Evolutionary conservation across 352 stramenopile genomes (phyloP).

Genomic region (Pythium chondricola): DNA sequence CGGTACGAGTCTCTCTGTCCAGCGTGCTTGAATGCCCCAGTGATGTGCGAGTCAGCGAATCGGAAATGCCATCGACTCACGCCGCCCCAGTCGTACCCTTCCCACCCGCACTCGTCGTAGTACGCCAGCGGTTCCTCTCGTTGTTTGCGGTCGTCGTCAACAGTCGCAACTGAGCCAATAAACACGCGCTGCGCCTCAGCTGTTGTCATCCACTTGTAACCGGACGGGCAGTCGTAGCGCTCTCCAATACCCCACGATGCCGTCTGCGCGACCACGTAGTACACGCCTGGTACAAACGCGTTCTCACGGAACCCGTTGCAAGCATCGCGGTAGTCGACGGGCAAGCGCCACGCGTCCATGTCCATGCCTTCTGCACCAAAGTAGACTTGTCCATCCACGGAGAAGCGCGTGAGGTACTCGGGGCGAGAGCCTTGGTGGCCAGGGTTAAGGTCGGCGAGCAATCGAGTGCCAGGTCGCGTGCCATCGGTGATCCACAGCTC

Average conservation of each 20-base stretch:
- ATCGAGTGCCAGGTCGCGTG: constrained; percentile 40
- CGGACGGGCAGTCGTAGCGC: constrained; percentile 82
- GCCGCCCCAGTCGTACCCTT: constrained; percentile 65
- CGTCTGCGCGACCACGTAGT: constrained; percentile 62
- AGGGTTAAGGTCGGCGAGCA: constrained; percentile 62
- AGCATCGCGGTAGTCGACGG: constrained; percentile 31
- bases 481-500: constrained; percentile 85
- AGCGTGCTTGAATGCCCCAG: constrained; percentile 81
- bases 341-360: constrained; percentile 43
- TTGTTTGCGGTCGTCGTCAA: constrained; percentile 21
- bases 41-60: constrained; percentile 78
- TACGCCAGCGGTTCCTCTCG: constrained; percentile 51
- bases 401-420: constrained; percentile 38
- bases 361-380: constrained; percentile 75
- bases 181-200: constrained; percentile 48
- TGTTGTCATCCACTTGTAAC: constrained; percentile 81
- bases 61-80: constrained; percentile 63
- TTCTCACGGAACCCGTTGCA: constrained; percentile 71
- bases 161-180: constrained; percentile 24
- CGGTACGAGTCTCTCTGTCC: constrained; percentile 66
- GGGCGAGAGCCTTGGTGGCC: constrained; percentile 26
- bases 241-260: constrained; percentile 56
- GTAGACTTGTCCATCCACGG: constrained; percentile 59
- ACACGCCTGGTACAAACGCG: constrained; percentile 40
- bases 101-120: constrained; percentile 84